Conservation (phyloP, 352 stramenopile genomes). For the Phytophthora rubi region DNA sequence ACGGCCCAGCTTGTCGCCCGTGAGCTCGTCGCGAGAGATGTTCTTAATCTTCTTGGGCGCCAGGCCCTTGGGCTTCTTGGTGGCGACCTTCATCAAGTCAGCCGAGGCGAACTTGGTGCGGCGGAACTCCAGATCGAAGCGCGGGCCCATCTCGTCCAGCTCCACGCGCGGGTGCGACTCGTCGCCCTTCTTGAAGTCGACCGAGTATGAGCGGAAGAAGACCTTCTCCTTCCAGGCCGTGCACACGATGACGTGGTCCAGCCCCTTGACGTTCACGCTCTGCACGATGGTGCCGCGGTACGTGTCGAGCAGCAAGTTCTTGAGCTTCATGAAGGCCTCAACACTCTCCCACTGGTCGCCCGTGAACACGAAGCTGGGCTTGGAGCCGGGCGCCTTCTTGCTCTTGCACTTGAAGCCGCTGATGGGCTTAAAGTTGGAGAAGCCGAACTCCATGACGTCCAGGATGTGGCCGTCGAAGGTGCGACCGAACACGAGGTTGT, state of each 20-base stretch:
- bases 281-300: slow-evolving; percentile 97
- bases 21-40: slow-evolving; percentile 96
- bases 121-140: slow-evolving; percentile 91
- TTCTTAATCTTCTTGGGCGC: slow-evolving; percentile 98
- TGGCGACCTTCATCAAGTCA: slow-evolving; percentile 96
- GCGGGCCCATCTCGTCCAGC: slow-evolving; percentile 92
- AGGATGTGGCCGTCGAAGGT: slow-evolving; percentile 98
- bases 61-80: slow-evolving; percentile 93
- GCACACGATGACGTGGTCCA: slow-evolving; percentile 98
- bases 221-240: slow-evolving; percentile 93
- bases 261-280: slow-evolving; percentile 94
- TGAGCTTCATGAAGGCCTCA: slow-evolving; percentile 91
- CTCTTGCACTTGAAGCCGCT: slow-evolving; percentile 93
- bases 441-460: slow-evolving; percentile 98
- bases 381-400: slow-evolving; percentile 93
- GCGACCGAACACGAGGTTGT: slow-evolving; percentile 98
- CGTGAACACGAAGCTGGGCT: slow-evolving; percentile 96
- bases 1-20: slow-evolving; percentile 97
- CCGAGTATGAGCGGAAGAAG: slow-evolving; percentile 97
- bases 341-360: slow-evolving; percentile 95
- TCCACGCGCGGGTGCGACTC: slow-evolving; percentile 86
- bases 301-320: slow-evolving; percentile 96
- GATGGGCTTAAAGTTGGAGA: slow-evolving; percentile 96
- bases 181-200: slow-evolving; percentile 93
- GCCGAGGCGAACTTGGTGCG: slow-evolving; percentile 95